Percentiles rank a stretch among this genome's conserved stretches.
Evolutionary conservation across 179 eudicot genomes (phyloP).

Genomic region (Pouteria campechiana): DNA sequence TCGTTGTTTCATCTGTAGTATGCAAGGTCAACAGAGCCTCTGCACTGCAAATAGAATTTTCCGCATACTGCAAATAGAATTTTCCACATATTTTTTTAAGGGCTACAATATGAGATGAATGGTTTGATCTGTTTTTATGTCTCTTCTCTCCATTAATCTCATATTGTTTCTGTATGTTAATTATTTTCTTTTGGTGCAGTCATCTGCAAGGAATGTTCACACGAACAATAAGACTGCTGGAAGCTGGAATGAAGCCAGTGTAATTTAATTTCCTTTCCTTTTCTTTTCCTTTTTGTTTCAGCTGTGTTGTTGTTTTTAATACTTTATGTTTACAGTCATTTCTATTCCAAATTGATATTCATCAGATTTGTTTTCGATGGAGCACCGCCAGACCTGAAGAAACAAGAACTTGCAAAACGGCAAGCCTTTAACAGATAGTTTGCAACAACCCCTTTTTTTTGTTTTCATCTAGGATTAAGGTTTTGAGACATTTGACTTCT

Average conservation of each 20-base stretch:
- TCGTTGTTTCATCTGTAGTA: too few relatives aligned
- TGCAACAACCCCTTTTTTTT: neutral
- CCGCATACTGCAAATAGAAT: too few relatives aligned
- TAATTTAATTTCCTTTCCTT: conserved; percentile 17
- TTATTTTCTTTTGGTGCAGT: conserved; percentile 24
- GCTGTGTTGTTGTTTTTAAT: neutral
- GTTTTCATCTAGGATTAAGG: neutral
- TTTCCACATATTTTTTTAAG: too few relatives aligned
- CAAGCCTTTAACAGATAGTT: conserved; percentile 5
- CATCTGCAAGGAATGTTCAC: conserved; percentile 97
- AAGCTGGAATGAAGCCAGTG: conserved; percentile 97
- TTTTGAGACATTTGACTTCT: conserved; percentile 2
- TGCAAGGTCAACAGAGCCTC: too few relatives aligned
- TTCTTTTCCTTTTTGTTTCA: neutral
- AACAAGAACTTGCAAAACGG: conserved; percentile 98
- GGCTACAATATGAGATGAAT: too few relatives aligned
- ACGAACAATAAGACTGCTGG: conserved; percentile 88
- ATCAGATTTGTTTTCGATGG: conserved; percentile 92
- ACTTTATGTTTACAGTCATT: neutral
- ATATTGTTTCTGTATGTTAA: too few relatives aligned
- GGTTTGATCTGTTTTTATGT: neutral
- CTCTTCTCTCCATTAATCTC: too few relatives aligned
- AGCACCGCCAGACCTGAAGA: conserved; percentile 89
- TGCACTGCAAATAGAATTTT: too few relatives aligned
- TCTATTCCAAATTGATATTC: conserved; percentile 1